These are phyloP conservation scores for Aspergillus fumigatus DNA, from an alignment of 2,329 filamentous ascomycete species.

Conservation along the genomic window DNA sequence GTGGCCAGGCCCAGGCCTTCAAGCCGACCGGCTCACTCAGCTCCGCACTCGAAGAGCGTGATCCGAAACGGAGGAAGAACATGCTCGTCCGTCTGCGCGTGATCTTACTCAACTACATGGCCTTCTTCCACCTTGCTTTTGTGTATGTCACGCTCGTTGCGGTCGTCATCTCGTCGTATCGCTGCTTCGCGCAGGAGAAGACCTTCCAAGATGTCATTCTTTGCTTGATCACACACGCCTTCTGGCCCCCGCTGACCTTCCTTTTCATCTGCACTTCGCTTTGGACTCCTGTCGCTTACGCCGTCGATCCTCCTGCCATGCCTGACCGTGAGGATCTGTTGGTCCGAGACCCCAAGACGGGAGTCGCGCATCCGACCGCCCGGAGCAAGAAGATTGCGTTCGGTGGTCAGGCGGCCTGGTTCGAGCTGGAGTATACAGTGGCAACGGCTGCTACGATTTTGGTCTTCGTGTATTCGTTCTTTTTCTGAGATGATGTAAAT, in stretches of 20 bases:
- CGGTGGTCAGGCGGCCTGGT: conserved; percentile 51
- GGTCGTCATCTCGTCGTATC: conserved; percentile 49
- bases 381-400: conserved; percentile 54
- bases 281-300: conserved; percentile 58
- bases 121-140: conserved; percentile 52
- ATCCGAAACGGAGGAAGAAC: conserved; percentile 36
- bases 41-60: conserved; percentile 56
- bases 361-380: conserved; percentile 44
- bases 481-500: conserved; percentile 15
- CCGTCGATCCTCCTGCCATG: conserved; percentile 56
- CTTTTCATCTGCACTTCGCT: conserved; percentile 52
- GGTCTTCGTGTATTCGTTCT: conserved; percentile 45
- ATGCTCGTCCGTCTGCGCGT: conserved; percentile 51
- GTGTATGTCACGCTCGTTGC: conserved; percentile 51
- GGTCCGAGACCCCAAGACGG: conserved; percentile 48
- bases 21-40: conserved; percentile 57
- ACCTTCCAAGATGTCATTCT: conserved; percentile 42
- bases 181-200: conserved; percentile 43
- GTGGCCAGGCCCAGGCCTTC: conserved; percentile 56
- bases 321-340: conserved; percentile 56
- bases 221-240: conserved; percentile 55
- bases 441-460: conserved; percentile 49
- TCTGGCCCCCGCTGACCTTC: conserved; percentile 59
- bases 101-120: conserved; percentile 55
- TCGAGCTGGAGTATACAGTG: conserved; percentile 52